Percentiles rank a stretch among this genome's conserved stretches.
These are phyloP conservation scores for Cyberlindnera subsufficiens DNA, from an alignment of 805 yeast species.

Conservation along the genomic window DNA sequence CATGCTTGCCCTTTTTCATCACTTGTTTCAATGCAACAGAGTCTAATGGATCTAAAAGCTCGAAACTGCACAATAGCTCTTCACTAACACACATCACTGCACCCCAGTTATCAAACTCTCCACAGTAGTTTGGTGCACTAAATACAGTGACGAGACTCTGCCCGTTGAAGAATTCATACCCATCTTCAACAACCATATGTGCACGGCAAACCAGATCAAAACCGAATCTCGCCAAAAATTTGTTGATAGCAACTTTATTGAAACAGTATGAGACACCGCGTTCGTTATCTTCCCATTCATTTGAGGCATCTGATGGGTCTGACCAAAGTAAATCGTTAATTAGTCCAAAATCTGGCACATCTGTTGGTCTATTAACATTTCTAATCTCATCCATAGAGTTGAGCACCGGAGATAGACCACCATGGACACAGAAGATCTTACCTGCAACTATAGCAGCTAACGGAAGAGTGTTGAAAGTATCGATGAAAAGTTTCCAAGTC, in stretches of 20 bases:
- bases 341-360: slow-evolving; percentile 96
- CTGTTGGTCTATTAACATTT: slow-evolving; percentile 83
- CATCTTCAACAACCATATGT: slow-evolving; percentile 96
- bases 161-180: slow-evolving; percentile 88
- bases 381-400: slow-evolving; percentile 74
- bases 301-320: slow-evolving; percentile 70
- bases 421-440: slow-evolving; percentile 95
- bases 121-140: slow-evolving; percentile 96
- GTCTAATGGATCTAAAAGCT: slow-evolving; percentile 88
- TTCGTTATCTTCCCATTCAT: slow-evolving; percentile 86
- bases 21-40: slow-evolving; percentile 89
- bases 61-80: slow-evolving; percentile 88
- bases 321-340: slow-evolving; percentile 97
- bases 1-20: slow-evolving; percentile 90
- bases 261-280: slow-evolving; percentile 95
- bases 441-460: slow-evolving; percentile 84
- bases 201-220: slow-evolving; percentile 88
- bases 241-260: slow-evolving; percentile 76
- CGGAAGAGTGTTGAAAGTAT: slow-evolving; percentile 89
- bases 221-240: slow-evolving; percentile 68
- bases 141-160: slow-evolving; percentile 90
- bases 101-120: slow-evolving; percentile 77
- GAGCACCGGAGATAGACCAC: slow-evolving; percentile 87
- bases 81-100: slow-evolving; percentile 97
- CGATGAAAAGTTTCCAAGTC: slow-evolving; percentile 94